Percentiles rank a stretch among this genome's conserved stretches.
Evolutionary conservation across 306 rosid species (phyloP).

Genomic region (Sicyos edulis): DNA sequence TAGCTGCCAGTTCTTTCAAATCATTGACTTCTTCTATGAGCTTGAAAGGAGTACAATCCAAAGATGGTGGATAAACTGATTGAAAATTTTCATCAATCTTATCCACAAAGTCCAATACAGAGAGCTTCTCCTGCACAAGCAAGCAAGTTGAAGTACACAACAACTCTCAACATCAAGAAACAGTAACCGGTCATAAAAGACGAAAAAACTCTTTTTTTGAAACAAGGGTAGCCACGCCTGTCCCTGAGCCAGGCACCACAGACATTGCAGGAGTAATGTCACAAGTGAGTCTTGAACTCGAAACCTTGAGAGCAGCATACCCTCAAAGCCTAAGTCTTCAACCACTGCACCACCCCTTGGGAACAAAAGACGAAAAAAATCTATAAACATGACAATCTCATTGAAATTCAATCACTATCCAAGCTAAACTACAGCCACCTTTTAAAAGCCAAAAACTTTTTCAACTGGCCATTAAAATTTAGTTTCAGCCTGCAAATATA

Average conservation of each 20-base stretch:
- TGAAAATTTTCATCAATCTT: constrained; percentile 35
- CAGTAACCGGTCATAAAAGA: neutral
- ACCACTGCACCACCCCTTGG: too few relatives aligned
- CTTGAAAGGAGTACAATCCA: constrained; percentile 68
- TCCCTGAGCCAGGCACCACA: too few relatives aligned
- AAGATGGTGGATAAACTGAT: constrained; percentile 47
- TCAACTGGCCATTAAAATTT: neutral
- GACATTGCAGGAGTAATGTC: too few relatives aligned
- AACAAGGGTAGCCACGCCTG: too few relatives aligned
- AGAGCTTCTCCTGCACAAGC: constrained; percentile 47
- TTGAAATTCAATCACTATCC: neutral
- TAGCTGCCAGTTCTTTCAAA: constrained; percentile 72
- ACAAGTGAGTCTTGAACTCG: too few relatives aligned
- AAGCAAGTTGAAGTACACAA: constrained; percentile 20
- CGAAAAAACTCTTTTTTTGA: too few relatives aligned
- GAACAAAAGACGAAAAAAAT: neutral
- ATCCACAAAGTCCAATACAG: constrained; percentile 67
- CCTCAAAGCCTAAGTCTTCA: too few relatives aligned
- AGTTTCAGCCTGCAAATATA: neutral
- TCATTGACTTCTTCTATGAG: constrained; percentile 66
- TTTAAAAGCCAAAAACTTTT: neutral
- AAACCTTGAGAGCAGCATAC: too few relatives aligned
- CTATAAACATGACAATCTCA: neutral
- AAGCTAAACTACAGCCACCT: neutral
- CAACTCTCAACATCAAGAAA: neutral